Evolutionary conservation across 2,329 filamentous ascomycete species (phyloP), one percentile per base, ranked within the genome.

Genomic region (Aureobasidium sp.): DNA sequence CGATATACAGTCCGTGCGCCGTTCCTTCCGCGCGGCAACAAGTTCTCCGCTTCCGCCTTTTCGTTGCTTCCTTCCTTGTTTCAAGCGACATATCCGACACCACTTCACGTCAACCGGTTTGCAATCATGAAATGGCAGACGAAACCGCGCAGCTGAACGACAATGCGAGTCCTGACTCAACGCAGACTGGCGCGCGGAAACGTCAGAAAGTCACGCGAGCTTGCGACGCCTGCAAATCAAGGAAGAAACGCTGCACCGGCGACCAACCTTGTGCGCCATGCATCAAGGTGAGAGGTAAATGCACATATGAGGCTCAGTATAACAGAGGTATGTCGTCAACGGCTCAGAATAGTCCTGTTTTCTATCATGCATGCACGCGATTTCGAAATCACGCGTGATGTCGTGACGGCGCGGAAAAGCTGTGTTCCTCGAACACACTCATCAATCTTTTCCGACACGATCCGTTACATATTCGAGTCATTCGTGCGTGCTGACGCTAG

Each of bases 291-390:
- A 69, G 67, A 30, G 64, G 67, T 7, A 64, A 64, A 14, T 83
- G 81, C 68, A 77, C 78, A 21, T 83, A 79, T 65, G 76, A 77
- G 29, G 79, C 80, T 25, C 73, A 75, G 0, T 82, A 83, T 65
- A 78, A 75, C 21, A 71, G 80, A 71, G 78, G 64, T 62, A 29
- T 27, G 32, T 34, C 11, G 21, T 25, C 30, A 13, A 8, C 1
- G 6, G 5, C 16, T 36, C 34, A 5, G 30, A 10, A 16, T 7
- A 27, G 9, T 14, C 2, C 2, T 21, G 10, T 29, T 5, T 45
- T 25, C n/a, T 25, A 10, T 25, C 13, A 25, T 21, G 21, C 21
- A 29, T 29, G 25, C 5, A 47, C 14, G 14, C 16, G 27, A 21
- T 4, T 32, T 10, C 3, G 29, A 29, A 0, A 16, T 34, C 1